phyloP scores from a whole-genome alignment of 2,329 filamentous ascomycete genomes.

The Alternaria arborescens region DNA sequence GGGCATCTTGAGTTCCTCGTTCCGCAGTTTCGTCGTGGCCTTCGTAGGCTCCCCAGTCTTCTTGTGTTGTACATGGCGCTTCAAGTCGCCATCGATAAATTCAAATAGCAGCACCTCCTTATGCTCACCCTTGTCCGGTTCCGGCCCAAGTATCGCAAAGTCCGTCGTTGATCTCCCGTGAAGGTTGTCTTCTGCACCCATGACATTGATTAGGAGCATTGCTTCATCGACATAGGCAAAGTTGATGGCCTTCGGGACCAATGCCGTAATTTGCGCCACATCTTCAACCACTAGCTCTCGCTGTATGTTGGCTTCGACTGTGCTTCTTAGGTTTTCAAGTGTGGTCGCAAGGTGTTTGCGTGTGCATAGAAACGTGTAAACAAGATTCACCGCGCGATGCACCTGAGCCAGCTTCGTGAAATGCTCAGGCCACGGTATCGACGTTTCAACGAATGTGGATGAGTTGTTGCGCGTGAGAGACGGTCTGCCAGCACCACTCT shows the following conservation, averaged over 20 bases:
- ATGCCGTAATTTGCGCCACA: conserved; percentile 79
- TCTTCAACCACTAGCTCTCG: conserved; percentile 76
- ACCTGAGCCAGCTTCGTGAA: conserved; percentile 78
- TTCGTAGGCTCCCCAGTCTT: conserved; percentile 78
- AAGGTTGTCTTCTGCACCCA: conserved; percentile 73
- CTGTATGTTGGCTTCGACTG: conserved; percentile 85
- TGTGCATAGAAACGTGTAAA: conserved; percentile 94
- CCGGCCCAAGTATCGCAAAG: conserved; percentile 46
- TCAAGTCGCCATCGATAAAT: conserved; percentile 90
- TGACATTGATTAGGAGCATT: conserved; percentile 80
- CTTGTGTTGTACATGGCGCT: conserved; percentile 75
- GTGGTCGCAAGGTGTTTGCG: conserved; percentile 92
- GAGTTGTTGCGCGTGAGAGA: conserved; percentile 55
- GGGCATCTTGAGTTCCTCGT: conserved; percentile 88
- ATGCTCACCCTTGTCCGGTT: conserved; percentile 54
- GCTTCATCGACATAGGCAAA: conserved; percentile 89
- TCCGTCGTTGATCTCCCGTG: conserved; percentile 64
- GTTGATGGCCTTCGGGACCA: conserved; percentile 79
- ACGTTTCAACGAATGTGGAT: conserved; percentile 60
- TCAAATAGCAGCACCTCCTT: conserved; percentile 87
- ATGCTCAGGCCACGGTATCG: conserved; percentile 74
- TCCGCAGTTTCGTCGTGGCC: conserved; percentile 71
- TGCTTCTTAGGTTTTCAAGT: conserved; percentile 83
- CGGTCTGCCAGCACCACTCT: conserved; percentile 45
- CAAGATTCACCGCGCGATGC: conserved; percentile 86